A percentile compares a stretch with the other conserved stretches of the same genome.
These are phyloP conservation scores for Artomyces pyxidatus DNA, from an alignment of 768 basidiomycete genomes.

Conservation along the genomic window DNA sequence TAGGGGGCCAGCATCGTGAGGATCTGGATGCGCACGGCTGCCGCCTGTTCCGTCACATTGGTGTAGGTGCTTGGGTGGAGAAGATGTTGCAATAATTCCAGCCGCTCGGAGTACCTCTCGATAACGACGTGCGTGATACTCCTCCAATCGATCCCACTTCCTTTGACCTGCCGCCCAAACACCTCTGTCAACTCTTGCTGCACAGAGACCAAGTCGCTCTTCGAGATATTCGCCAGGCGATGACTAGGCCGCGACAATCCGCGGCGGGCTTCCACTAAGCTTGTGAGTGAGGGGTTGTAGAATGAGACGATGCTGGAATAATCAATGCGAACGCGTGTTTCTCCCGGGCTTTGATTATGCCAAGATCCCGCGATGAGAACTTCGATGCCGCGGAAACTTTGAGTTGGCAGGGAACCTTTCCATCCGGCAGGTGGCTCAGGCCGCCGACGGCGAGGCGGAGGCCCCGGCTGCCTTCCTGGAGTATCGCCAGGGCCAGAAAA, in stretches of 20 bases:
- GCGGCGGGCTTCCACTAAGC: conserved; percentile 25
- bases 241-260: conserved; percentile 29
- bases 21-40: conserved; percentile 1
- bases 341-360: conserved; percentile 36
- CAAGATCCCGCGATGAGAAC: conserved; percentile 29
- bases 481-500: neutral
- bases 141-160: conserved; percentile 36
- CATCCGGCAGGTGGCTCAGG: conserved; percentile 7
- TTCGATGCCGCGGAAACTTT: neutral
- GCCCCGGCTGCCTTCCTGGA: no score
- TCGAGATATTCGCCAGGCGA: conserved; percentile 25
- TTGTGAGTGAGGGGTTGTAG: conserved; percentile 32
- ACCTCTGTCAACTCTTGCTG: conserved; percentile 21
- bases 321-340: conserved; percentile 34
- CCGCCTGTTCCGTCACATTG: conserved; percentile 4
- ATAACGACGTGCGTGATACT: conserved; percentile 29
- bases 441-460: neutral
- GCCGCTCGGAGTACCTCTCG: conserved; percentile 34
- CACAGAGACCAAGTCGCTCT: conserved; percentile 20
- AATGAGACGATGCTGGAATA: conserved; percentile 33
- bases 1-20: conserved; percentile 23
- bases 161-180: conserved; percentile 12
- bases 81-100: conserved; percentile 32
- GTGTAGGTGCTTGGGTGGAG: conserved; percentile 17
- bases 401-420: conserved; percentile 3